Percentiles rank a stretch among this genome's conserved stretches.
phyloP scores from a whole-genome alignment of 2,329 filamentous ascomycete genomes.

The Neurospora sp. region DNA sequence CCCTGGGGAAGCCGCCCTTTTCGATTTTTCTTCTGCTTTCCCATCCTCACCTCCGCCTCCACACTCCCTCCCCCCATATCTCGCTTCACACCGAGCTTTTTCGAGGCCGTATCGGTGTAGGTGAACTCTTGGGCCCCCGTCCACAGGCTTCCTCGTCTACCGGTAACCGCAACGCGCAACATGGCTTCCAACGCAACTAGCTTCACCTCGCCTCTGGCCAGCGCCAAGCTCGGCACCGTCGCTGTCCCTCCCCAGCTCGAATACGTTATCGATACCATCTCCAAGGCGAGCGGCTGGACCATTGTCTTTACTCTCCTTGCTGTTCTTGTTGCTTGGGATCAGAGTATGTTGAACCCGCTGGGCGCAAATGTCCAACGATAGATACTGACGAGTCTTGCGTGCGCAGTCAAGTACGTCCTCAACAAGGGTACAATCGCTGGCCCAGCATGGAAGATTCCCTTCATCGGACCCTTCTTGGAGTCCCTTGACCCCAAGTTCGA shows the following conservation, averaged over 20 bases:
- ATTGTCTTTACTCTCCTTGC: constrained; percentile 61
- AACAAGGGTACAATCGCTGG: constrained; percentile 69
- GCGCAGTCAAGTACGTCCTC: constrained; percentile 60
- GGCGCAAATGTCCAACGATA: background rate
- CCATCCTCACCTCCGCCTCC: background rate
- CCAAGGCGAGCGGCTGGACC: constrained; percentile 49
- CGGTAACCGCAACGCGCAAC: constrained; percentile 7
- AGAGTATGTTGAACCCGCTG: constrained; percentile 51
- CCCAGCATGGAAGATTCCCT: constrained; percentile 66
- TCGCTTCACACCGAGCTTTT: constrained; percentile 3
- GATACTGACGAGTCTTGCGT: constrained; percentile 8
- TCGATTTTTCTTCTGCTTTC: background rate
- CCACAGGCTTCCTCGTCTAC: background rate
- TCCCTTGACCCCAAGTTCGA: constrained; percentile 87
- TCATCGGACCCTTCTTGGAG: constrained; percentile 91
- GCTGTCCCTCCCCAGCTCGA: constrained; percentile 46
- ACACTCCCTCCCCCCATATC: background rate
- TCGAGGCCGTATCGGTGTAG: constrained; percentile 1
- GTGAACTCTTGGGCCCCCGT: background rate
- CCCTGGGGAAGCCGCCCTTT: background rate
- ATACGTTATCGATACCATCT: constrained; percentile 43
- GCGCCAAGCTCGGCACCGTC: constrained; percentile 40
- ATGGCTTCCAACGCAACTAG: constrained; percentile 52
- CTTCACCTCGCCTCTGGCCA: constrained; percentile 60
- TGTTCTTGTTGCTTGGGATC: constrained; percentile 73